These are phyloP conservation scores for Iberis pinnata DNA, from an alignment of 345 rosid genomes.

Conservation along the genomic window DNA sequence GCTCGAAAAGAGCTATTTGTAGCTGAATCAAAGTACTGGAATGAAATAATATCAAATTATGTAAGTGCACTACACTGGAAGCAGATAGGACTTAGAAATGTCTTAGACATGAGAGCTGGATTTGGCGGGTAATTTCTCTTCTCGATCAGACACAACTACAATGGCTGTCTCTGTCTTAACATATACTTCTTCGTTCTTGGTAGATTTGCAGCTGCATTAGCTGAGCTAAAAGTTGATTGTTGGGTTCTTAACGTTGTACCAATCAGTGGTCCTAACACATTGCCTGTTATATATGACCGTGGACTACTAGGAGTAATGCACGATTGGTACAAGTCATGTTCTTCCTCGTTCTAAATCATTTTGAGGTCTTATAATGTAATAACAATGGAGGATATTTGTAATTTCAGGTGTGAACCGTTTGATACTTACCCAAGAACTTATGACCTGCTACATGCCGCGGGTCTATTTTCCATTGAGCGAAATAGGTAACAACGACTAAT, in stretches of 20 bases:
- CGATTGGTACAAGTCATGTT: conserved; percentile 58
- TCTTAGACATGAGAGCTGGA: conserved; percentile 96
- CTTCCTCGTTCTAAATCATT: neutral
- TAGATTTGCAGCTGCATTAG: conserved; percentile 88
- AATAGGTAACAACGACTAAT: conserved; percentile 48
- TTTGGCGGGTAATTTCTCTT: conserved; percentile 74
- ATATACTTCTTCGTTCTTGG: conserved; percentile 18
- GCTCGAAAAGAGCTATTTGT: conserved; percentile 77
- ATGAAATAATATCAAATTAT: conserved; percentile 65
- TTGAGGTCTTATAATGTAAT: neutral
- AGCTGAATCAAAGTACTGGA: conserved; percentile 90
- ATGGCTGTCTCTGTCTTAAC: neutral
- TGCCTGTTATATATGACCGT: conserved; percentile 94
- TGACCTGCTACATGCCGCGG: conserved; percentile 78
- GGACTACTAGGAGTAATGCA: conserved; percentile 93
- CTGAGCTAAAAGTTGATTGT: conserved; percentile 56
- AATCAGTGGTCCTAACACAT: conserved; percentile 77
- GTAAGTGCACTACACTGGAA: conserved; percentile 76
- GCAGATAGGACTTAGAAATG: conserved; percentile 75
- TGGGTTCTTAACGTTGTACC: conserved; percentile 97
- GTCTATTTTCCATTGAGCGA: conserved; percentile 79
- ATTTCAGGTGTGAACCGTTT: conserved; percentile 86
- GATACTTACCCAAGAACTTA: conserved; percentile 98
- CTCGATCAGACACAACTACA: neutral
- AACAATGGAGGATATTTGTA: neutral